Percentiles rank a stretch among this genome's conserved stretches.
Evolutionary conservation across 208 protist species (phyloP).

Genomic region (Porcisia deanei): DNA sequence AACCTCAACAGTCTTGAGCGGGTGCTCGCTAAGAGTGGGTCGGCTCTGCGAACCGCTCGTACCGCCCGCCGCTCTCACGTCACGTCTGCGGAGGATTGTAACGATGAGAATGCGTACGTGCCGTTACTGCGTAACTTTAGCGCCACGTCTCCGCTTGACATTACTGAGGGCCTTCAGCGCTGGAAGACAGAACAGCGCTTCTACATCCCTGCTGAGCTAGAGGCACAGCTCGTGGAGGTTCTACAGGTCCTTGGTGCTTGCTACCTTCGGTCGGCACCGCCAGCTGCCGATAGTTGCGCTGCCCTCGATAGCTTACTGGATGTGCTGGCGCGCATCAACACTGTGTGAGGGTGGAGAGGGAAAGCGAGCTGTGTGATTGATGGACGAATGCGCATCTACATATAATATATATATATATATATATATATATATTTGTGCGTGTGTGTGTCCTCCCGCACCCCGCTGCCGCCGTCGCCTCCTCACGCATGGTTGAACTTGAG

Average conservation of each 20-base stretch:
- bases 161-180: constrained; percentile 16
- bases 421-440: not conserved
- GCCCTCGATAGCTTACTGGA: constrained; percentile 23
- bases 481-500: not conserved
- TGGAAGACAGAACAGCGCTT: constrained; percentile 32
- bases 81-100: not conserved
- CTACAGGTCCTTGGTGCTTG: constrained; percentile 19
- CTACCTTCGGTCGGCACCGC: constrained; percentile 4
- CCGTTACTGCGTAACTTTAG: constrained; percentile 27
- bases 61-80: constrained; percentile 17
- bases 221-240: constrained; percentile 16
- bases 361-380: not conserved
- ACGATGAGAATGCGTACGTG: constrained; percentile 23
- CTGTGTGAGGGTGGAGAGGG: constrained; percentile 1
- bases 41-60: constrained; percentile 23
- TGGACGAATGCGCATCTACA: not conserved
- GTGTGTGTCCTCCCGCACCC: not conserved
- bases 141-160: constrained; percentile 10
- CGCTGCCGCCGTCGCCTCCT: not conserved
- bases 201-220: constrained; percentile 18
- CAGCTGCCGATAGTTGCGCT: constrained; percentile 11
- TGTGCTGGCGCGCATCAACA: constrained; percentile 27
- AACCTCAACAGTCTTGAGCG: constrained; percentile 36
- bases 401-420: no score
- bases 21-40: constrained; percentile 22